Base-by-base conservation (phyloP, 2,329 filamentous ascomycete species). In the Calonectria pauciramosa region DNA sequence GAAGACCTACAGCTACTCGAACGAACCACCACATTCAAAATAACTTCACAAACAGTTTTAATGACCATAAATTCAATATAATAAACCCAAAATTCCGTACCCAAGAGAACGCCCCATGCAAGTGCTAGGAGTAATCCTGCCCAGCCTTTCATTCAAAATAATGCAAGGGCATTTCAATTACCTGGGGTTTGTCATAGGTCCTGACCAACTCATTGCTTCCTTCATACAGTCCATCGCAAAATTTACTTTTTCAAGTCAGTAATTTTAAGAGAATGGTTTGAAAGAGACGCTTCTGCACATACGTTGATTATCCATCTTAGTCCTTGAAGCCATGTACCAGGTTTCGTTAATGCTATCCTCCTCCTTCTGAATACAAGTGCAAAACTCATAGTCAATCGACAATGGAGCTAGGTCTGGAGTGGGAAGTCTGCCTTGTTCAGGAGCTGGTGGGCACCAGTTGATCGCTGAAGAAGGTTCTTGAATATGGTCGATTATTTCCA, bases 221-320 rank as follows among this genome's bases (percentile, higher is more conserved):
- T 66, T 73, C 52, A 81, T 81, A n/a, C 80, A 65, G 14, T 74
- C 72, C 67, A 80, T 71, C 11, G 78, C 79, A 30, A 74, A 67
- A 30, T 75, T 71, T 56, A 76, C 79, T 80, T 38, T 16, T 8
- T 69, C 28, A 49, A n/a, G 69, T 80, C 51, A 81, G 75, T 56
- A 71, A 36, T 18, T 23, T 3, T 6, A 36, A 38, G 49, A 49
- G 9, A 4, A 16, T 2, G 2, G 4, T 28, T 41, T 9, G 2
- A 38, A 26, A 16, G 34, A 38, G 13, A 26, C 7, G 13, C 14
- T 38, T 38, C 56, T n/a, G 3, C 14, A 60, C 79, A 49, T 79
- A 80, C 79, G 68, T 68, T 80, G 79, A 65, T 74, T 59, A 7
- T 80, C 78, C 78, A 80, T 80, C 38, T 79, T 81, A 30, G 73